Conservation (phyloP, 2,329 filamentous ascomycete genomes). For the Gliomastix tumulicola region DNA sequence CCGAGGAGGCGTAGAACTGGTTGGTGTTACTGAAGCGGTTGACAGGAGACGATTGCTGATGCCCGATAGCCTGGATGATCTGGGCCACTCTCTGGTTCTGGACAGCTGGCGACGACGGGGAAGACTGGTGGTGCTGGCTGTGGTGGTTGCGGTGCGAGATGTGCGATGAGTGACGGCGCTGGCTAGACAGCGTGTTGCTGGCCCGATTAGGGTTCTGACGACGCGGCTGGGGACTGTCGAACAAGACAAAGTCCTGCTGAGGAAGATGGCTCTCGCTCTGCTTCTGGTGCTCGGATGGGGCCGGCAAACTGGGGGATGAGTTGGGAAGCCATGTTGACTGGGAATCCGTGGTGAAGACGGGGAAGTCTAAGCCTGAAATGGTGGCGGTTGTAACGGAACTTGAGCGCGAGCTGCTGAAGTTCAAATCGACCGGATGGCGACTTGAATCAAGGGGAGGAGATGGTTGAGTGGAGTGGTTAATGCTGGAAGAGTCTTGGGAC, state of each 20-base stretch:
- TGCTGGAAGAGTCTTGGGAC: constrained; percentile 26
- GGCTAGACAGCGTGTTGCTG: constrained; percentile 27
- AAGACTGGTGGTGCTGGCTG: constrained; percentile 33
- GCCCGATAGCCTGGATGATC: constrained; percentile 51
- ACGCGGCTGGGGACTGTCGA: constrained; percentile 44
- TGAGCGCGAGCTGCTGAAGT: constrained; percentile 55
- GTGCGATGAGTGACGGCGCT: constrained; percentile 37
- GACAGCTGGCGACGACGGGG: constrained; percentile 25
- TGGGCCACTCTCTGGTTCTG: constrained; percentile 54
- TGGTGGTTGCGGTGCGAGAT: constrained; percentile 25
- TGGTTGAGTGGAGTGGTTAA: constrained; percentile 39
- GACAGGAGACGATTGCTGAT: constrained; percentile 41
- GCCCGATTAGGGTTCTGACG: constrained; percentile 27
- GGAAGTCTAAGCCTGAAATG: constrained; percentile 58
- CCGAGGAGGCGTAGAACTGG: constrained; percentile 63
- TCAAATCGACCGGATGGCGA: constrained; percentile 61
- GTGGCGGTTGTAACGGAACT: constrained; percentile 51
- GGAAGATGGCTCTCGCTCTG: constrained; percentile 39
- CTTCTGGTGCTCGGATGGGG: constrained; percentile 50
- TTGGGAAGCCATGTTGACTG: constrained; percentile 76
- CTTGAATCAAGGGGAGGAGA: constrained; percentile 23
- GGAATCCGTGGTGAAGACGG: constrained; percentile 80
- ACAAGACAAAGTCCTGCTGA: constrained; percentile 77
- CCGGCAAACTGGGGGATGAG: constrained; percentile 57
- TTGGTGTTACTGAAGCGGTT: constrained; percentile 53